Base-by-base conservation (phyloP, 1,139 yeast species). In the Meyerozyma carpophila region DNA sequence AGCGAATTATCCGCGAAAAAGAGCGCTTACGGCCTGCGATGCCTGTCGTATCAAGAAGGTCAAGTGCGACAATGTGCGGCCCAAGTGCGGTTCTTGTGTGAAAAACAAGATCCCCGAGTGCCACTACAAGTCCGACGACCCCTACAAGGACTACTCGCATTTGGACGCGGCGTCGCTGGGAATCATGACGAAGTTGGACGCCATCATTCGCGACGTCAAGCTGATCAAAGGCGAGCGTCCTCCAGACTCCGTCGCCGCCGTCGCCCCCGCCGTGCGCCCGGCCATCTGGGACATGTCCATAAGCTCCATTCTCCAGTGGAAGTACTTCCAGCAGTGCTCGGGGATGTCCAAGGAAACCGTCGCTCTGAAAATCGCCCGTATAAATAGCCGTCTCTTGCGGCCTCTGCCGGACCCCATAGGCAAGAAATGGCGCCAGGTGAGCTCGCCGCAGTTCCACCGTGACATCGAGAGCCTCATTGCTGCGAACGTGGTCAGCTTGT, bases 61-160 rank as follows among this genome's bases (percentile, higher is more conserved):
- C 44, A 72, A 74, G 51, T 78, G 83, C 63, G 82, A 78, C 52
- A 70, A 79, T 44, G 57, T 54, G 26, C 63, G 75, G 49, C 83
- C 83, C 1, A 52, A 62, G 20, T 78, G 83, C 54, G 72, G 77
- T 0, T 64, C 80, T 21, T 78, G 83, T 56, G 50, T 52, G 5
- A 67, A 66, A 46, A 71, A 60, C 54, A 68, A 66, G 16, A 59
- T 56, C 43, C 40, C 46, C 8, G 50, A 50, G 36, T 70, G 75
- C 50, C 66, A 66, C 46, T 70, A 66, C 49, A 52, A 62, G 21
- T 55, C 62, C 37, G 69, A 59, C 47, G 70, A 61, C 26, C 57
- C 51, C 44, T 50, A 41, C 16, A 59, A 57, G 41, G 71, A 64
- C 41, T 51, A 53, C 36, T 45, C 59, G 4, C 50, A 50, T 18